A percentile compares a stretch with the other conserved stretches of the same genome.
Conservation (phyloP, 306 rosid genomes). For the Geum urbanum region DNA sequence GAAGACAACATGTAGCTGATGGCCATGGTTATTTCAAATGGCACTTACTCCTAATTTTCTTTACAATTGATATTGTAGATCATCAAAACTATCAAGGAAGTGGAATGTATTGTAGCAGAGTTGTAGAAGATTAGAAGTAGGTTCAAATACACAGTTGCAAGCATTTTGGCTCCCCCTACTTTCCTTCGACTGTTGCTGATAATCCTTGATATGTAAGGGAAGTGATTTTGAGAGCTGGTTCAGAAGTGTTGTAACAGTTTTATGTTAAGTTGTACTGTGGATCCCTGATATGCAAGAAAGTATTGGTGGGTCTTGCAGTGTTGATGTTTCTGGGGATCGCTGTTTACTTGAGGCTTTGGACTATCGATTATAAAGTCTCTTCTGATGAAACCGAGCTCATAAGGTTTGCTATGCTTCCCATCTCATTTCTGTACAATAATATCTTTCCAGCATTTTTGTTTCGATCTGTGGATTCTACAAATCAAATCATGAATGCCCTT, state of each 20-base stretch:
- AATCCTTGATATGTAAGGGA: too few relatives aligned
- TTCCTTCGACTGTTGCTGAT: too few relatives aligned
- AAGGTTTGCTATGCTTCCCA: too few relatives aligned
- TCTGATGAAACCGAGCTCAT: too few relatives aligned
- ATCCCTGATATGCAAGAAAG: conserved; percentile 20
- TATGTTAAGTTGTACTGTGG: background rate
- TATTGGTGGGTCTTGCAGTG: conserved; percentile 43
- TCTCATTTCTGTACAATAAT: too few relatives aligned
- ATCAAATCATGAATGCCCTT: too few relatives aligned
- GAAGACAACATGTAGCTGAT: background rate
- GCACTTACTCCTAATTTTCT: background rate
- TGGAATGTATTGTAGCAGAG: background rate
- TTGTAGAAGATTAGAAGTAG: background rate
- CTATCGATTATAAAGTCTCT: too few relatives aligned
- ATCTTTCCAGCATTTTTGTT: too few relatives aligned
- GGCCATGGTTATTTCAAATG: background rate
- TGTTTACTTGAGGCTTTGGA: conserved; percentile 67
- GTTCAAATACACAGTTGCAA: background rate
- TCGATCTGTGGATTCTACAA: too few relatives aligned
- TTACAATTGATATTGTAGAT: background rate
- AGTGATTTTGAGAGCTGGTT: background rate
- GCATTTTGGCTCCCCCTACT: background rate
- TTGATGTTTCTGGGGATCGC: conserved; percentile 62
- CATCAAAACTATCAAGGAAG: background rate
- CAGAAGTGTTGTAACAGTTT: conserved; percentile 2